Base-by-base conservation (phyloP, 2,329 filamentous ascomycete species). In the Cadophora sp. region DNA sequence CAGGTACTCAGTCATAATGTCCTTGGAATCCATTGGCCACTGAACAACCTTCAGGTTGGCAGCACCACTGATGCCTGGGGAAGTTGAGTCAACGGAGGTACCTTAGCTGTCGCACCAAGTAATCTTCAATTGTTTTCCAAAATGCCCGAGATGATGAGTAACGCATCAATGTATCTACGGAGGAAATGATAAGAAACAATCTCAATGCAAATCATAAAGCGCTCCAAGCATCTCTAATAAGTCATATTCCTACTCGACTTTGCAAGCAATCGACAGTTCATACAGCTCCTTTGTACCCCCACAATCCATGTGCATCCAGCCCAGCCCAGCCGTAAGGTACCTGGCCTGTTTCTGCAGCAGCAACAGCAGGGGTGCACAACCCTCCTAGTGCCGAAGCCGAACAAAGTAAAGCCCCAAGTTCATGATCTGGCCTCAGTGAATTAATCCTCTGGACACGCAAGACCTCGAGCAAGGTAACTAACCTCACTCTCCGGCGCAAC, bases 391-490 rank as follows among this genome's bases (percentile, higher is more conserved):
- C 55, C 55, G 55, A 58, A 58, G 55, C 55, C 55, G 55, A 58
- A 58, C 55, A 22, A 33, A 22, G 50, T 53, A 53, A 39, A 39
- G 36, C 36, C 11, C 8, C 8, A 61, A 50, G 59, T 61, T 47
- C 56, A 50, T 51, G 59, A 50, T 58, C 55, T 58, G 55, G 55
- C 55, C 55, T 58, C 36, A 68, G 58, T 48, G 43, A 55, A 65
- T 68, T 53, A 59, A 53, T 62, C 11, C 47, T 22, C 30, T 8
- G 53, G 20, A 58, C 55, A 24, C 55, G 20, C 55, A 58, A 58
- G 33, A 24, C 55, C 36, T 27, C 36, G 20, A 58, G n/a, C 20
- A 11, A 20, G 9, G n/a, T 22, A 20, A 20, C 45, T 48, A 4
- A 20, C 45, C n/a, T 43, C 20, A 16, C 55, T 27, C 7, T 41